Percentiles rank a stretch among this genome's conserved stretches.
These are phyloP conservation scores for Pichia heedii DNA, from an alignment of 805 yeast genomes.

Conservation along the genomic window DNA sequence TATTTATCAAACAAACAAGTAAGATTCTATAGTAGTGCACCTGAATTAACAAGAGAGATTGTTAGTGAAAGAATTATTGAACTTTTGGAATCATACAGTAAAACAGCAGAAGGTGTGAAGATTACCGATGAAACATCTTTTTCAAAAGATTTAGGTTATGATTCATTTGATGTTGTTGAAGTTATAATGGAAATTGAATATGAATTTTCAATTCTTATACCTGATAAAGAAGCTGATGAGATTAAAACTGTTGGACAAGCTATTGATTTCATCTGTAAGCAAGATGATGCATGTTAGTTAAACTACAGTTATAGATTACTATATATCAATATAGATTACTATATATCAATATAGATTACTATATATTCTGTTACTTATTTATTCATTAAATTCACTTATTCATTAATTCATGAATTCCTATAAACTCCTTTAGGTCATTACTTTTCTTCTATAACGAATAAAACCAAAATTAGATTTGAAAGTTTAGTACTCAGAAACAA, in stretches of 20 bases:
- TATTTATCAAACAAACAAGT: conserved; percentile 2
- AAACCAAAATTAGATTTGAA: too few species aligned
- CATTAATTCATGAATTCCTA: too few species aligned
- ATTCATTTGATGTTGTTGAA: conserved; percentile 65
- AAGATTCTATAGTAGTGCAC: conserved; percentile 46
- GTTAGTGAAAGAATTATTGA: conserved; percentile 55
- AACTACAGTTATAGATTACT: too few species aligned
- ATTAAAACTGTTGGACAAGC: conserved; percentile 93
- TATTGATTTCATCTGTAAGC: conserved; percentile 71
- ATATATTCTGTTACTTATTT: conserved; percentile 1
- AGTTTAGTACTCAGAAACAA: too few species aligned
- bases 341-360: conserved; percentile 1
- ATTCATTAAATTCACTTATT: too few species aligned
- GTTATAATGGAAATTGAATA: conserved; percentile 67
- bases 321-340: background rate
- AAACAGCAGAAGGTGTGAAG: conserved; percentile 32
- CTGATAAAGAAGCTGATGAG: conserved; percentile 88
- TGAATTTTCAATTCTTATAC: conserved; percentile 70
- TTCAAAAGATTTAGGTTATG: conserved; percentile 58
- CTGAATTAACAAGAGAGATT: conserved; percentile 52
- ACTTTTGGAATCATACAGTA: conserved; percentile 56
- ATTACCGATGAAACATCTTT: conserved; percentile 40
- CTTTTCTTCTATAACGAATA: too few species aligned
- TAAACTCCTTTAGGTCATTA: too few species aligned
- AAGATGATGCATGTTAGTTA: conserved; percentile 36